Conservation (phyloP, 768 basidiomycete species). For the Phaffia australis region DNA sequence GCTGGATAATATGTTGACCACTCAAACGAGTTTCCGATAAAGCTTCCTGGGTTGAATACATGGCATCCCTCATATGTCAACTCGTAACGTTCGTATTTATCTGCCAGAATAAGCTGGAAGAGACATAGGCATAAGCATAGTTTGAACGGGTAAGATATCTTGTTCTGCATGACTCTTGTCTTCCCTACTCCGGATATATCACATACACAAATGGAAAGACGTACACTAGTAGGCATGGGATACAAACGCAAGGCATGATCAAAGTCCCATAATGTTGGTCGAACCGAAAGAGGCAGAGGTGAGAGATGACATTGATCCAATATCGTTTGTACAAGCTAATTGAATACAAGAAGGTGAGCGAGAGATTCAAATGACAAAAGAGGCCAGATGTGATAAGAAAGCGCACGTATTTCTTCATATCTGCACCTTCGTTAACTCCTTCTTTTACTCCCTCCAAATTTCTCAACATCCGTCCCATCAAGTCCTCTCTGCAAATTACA, state of each 20-base stretch:
- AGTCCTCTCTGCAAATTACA: constrained; percentile 81
- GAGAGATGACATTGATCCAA: constrained; percentile 91
- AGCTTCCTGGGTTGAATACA: constrained; percentile 95
- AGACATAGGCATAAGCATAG: not conserved
- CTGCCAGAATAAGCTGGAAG: constrained; percentile 73
- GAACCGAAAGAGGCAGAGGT: constrained; percentile 70
- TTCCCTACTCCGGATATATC: no score
- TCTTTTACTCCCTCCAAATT: constrained; percentile 84
- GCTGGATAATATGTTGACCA: constrained; percentile 89
- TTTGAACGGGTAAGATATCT: not conserved
- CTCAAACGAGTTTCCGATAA: constrained; percentile 65
- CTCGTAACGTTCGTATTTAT: constrained; percentile 91
- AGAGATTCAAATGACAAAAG: not conserved
- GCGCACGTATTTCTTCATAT: constrained; percentile 78
- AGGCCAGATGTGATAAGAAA: no score
- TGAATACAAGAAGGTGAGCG: not conserved
- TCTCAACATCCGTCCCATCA: constrained; percentile 85
- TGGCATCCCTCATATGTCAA: constrained; percentile 96
- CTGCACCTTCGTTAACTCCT: constrained; percentile 54
- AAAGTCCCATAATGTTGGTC: constrained; percentile 77
- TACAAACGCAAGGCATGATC: constrained; percentile 88
- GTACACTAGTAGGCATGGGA: constrained; percentile 80
- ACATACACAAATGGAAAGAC: constrained; percentile 32
- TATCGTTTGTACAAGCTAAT: constrained; percentile 67
- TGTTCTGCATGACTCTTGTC: not conserved